Evolutionary conservation across 805 yeast species (phyloP).

Genomic region (Candida manassasensis): DNA sequence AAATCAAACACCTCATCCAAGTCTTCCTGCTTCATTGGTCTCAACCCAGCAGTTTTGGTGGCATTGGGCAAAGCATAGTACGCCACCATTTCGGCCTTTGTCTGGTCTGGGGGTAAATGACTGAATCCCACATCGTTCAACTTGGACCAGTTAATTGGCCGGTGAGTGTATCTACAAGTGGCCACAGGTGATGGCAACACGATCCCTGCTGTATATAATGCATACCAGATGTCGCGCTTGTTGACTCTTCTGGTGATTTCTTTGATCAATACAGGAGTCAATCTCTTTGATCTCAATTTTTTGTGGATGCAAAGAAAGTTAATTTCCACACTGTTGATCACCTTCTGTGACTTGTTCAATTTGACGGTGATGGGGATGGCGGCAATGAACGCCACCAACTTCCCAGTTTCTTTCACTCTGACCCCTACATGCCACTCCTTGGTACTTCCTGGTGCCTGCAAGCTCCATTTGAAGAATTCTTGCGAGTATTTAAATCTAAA

Average conservation of each 20-base stretch:
- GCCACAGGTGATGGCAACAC: slow-evolving; percentile 90
- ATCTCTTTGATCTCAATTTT: slow-evolving; percentile 84
- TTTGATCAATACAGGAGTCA: slow-evolving; percentile 89
- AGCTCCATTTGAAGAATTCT: slow-evolving; percentile 86
- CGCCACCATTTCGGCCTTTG: slow-evolving; percentile 64
- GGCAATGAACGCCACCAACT: slow-evolving; percentile 86
- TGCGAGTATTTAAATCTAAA: slow-evolving; percentile 87
- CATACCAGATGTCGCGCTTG: slow-evolving; percentile 85
- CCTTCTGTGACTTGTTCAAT: slow-evolving; percentile 46
- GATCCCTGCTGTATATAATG: slow-evolving; percentile 88
- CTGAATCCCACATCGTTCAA: slow-evolving; percentile 88
- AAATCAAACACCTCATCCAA: slow-evolving; percentile 58
- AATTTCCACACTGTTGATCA: slow-evolving; percentile 72
- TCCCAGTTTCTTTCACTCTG: slow-evolving; percentile 68
- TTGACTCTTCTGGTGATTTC: slow-evolving; percentile 94
- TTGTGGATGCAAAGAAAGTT: slow-evolving; percentile 94
- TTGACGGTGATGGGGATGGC: slow-evolving; percentile 76
- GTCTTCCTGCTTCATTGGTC: slow-evolving; percentile 55
- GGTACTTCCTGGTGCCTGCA: slow-evolving; percentile 90
- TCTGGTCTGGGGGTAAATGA: slow-evolving; percentile 64
- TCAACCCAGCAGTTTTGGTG: slow-evolving; percentile 50
- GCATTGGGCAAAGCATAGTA: slow-evolving; percentile 51
- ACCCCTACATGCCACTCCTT: slow-evolving; percentile 92
- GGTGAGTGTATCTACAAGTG: slow-evolving; percentile 84
- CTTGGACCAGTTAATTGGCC: slow-evolving; percentile 90